Evolutionary conservation across 371 early-diverging fungal species (phyloP).

Genomic region (Mortierella sp.): DNA sequence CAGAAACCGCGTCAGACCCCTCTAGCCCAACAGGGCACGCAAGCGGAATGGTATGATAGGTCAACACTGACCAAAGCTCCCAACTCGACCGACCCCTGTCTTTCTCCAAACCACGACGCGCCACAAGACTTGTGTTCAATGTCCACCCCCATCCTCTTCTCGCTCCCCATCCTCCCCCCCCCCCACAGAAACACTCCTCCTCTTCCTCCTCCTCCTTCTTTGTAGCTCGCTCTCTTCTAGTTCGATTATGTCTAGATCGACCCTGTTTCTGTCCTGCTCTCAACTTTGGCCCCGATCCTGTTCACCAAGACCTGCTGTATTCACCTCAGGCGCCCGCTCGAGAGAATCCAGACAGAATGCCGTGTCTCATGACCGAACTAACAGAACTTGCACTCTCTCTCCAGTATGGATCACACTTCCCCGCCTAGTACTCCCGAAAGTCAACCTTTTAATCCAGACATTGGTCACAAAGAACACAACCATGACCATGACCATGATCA

Average conservation of each 20-base stretch:
- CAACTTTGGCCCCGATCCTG: constrained; percentile 18
- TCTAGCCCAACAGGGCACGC: too few species aligned
- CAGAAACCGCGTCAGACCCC: neutral
- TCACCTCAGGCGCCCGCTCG: constrained; percentile 7
- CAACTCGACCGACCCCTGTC: neutral
- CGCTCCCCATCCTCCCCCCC: neutral
- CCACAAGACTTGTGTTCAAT: neutral
- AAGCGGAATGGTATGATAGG: neutral
- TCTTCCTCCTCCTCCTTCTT: neutral
- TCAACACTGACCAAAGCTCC: neutral
- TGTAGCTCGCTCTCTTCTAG: neutral
- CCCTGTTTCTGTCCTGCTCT: constrained; percentile 11
- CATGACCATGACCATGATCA: too few species aligned
- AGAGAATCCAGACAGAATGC: constrained; percentile 12
- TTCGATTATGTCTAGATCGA: neutral
- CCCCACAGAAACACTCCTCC: neutral
- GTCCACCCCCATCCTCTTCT: constrained; percentile 11
- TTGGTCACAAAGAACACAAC: too few species aligned
- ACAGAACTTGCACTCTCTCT: too few species aligned
- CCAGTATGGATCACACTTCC: too few species aligned
- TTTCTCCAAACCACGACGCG: neutral
- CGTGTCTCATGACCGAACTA: constrained; percentile 59
- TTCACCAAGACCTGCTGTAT: neutral
- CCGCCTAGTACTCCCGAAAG: too few species aligned
- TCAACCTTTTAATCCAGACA: too few species aligned